These are phyloP conservation scores for Penicillium malachiteum DNA, from an alignment of 495 filamentous ascomycete genomes.

Conservation along the genomic window DNA sequence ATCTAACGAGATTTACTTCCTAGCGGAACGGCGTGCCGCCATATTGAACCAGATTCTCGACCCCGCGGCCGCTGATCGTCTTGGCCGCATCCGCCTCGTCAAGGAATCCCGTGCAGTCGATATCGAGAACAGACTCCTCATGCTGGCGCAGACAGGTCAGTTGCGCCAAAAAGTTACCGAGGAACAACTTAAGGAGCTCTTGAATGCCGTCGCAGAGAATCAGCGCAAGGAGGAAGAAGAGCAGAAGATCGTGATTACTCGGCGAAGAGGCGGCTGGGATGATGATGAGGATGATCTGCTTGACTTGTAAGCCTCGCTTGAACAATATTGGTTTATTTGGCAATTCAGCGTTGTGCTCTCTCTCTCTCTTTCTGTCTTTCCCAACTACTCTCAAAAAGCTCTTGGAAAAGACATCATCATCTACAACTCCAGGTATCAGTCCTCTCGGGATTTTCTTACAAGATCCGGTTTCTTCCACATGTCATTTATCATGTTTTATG, in stretches of 20 bases:
- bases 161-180: slow-evolving; percentile 86
- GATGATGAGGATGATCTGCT: slow-evolving; percentile 85
- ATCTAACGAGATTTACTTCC: slow-evolving; percentile 1
- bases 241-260: slow-evolving; percentile 78
- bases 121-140: slow-evolving; percentile 89
- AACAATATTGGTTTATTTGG: not conserved
- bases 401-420: too few species aligned
- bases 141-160: slow-evolving; percentile 84
- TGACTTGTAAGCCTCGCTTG: slow-evolving; percentile 46
- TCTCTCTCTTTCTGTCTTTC: too few species aligned
- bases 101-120: slow-evolving; percentile 89
- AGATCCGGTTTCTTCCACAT: too few species aligned
- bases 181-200: slow-evolving; percentile 85
- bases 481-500: too few species aligned
- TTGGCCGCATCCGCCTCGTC: slow-evolving; percentile 92
- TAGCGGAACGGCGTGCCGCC: slow-evolving; percentile 57
- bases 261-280: slow-evolving; percentile 83
- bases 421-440: too few species aligned
- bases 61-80: slow-evolving; percentile 87
- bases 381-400: too few species aligned
- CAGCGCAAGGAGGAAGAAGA: slow-evolving; percentile 57
- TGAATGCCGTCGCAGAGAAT: slow-evolving; percentile 78
- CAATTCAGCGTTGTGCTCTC: too few species aligned
- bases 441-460: too few species aligned
- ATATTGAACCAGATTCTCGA: slow-evolving; percentile 90